Percentiles rank a stretch among this genome's conserved stretches.
These are phyloP conservation scores for Mucor circinelloides DNA, from an alignment of 371 early-diverging fungal species.

Conservation along the genomic window DNA sequence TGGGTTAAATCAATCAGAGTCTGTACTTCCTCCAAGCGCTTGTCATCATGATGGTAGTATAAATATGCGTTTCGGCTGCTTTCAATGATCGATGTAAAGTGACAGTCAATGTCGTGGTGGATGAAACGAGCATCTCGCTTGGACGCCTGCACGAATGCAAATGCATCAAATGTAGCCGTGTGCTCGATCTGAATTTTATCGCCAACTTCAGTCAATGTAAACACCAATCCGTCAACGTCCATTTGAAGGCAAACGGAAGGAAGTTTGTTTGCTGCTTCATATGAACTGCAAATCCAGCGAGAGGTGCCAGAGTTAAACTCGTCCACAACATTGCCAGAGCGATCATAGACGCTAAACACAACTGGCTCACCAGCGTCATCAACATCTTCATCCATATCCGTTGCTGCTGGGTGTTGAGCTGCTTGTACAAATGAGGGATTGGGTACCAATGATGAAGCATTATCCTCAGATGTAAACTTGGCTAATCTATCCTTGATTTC, in stretches of 20 bases:
- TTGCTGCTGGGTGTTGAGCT: constrained; percentile 54
- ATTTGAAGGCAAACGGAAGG: constrained; percentile 65
- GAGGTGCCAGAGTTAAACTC: constrained; percentile 44
- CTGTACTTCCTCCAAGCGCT: constrained; percentile 33
- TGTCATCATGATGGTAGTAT: constrained; percentile 55
- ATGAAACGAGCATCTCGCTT: constrained; percentile 24
- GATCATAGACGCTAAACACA: constrained; percentile 48
- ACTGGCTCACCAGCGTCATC: constrained; percentile 65
- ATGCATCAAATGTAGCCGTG: constrained; percentile 66
- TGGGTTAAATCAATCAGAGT: constrained; percentile 43
- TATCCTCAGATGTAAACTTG: constrained; percentile 27
- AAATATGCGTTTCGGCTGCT: constrained; percentile 70
- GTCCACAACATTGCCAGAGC: constrained; percentile 30
- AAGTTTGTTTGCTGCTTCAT: constrained; percentile 22
- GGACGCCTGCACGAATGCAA: constrained; percentile 69
- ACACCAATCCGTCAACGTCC: constrained; percentile 80
- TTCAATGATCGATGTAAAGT: constrained; percentile 66
- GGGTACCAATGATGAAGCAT: neutral
- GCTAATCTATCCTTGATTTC: constrained; percentile 74
- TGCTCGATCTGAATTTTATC: constrained; percentile 40
- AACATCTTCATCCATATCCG: constrained; percentile 70
- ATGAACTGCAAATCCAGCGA: constrained; percentile 60
- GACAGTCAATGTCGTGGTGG: constrained; percentile 2
- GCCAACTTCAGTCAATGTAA: constrained; percentile 34
- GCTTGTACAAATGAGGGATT: constrained; percentile 11